phyloP scores from a whole-genome alignment of 2,329 filamentous ascomycete species.

The Aspergillus transmontanensis region DNA sequence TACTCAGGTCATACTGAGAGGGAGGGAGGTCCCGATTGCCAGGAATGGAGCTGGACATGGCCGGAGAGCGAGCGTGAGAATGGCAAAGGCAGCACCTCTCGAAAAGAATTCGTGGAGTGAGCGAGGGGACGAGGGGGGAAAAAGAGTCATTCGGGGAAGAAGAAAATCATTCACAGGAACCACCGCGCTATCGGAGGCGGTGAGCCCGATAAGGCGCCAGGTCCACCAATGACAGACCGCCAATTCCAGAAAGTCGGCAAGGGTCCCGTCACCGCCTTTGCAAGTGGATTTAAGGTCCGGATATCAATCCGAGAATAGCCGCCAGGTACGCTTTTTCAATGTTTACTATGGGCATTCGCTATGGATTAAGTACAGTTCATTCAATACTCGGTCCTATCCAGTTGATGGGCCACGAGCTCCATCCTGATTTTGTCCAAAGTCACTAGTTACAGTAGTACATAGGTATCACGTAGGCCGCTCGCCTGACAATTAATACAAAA shows the following conservation, averaged over 20 bases:
- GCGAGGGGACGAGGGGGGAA: background rate
- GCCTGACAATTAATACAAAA: conserved; percentile 20
- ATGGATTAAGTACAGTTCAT: background rate
- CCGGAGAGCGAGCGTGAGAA: conserved; percentile 14
- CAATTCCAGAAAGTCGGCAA: conserved; percentile 6
- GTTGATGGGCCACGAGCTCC: background rate
- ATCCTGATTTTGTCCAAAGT: conserved; percentile 1
- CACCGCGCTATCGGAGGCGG: conserved; percentile 35
- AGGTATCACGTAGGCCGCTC: conserved; percentile 14
- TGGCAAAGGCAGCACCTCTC: conserved; percentile 6
- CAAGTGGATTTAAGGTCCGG: background rate
- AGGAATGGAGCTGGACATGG: conserved; percentile 64
- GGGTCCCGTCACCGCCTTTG: conserved; percentile 15
- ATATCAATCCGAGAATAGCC: background rate
- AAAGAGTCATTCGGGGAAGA: conserved; percentile 10
- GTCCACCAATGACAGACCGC: conserved; percentile 21
- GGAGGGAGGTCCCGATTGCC: conserved; percentile 79
- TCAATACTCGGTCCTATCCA: background rate
- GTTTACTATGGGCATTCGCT: too few species aligned
- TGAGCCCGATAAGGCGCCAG: conserved; percentile 34
- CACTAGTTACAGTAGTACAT: conserved; percentile 5
- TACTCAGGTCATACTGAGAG: conserved; percentile 88
- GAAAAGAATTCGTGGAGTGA: conserved; percentile 5
- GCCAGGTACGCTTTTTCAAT: background rate
- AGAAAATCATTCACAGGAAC: conserved; percentile 21